phyloP scores from a whole-genome alignment of 805 yeast species.

The Hanseniaspora mollemarum region DNA sequence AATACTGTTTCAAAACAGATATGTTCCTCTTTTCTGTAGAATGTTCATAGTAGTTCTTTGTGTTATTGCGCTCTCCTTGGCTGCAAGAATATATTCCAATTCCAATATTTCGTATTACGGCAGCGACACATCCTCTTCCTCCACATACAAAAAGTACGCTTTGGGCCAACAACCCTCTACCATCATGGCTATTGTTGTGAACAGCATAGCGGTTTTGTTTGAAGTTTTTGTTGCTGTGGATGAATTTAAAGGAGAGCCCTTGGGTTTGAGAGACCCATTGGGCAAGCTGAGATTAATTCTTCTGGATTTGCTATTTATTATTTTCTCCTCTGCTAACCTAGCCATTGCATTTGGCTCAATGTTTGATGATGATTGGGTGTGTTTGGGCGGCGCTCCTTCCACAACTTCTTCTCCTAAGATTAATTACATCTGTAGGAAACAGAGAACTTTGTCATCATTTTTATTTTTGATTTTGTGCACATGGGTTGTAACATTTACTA shows the following conservation, averaged over 20 bases:
- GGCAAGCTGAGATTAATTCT: constrained; percentile 72
- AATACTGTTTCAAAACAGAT: constrained; percentile 60
- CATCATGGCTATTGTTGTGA: constrained; percentile 82
- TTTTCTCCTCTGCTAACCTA: constrained; percentile 77
- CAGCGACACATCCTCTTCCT: constrained; percentile 4
- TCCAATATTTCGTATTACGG: constrained; percentile 22
- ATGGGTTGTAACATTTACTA: constrained; percentile 79
- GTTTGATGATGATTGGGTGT: constrained; percentile 75
- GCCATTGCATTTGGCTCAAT: constrained; percentile 77
- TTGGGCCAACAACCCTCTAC: constrained; percentile 77
- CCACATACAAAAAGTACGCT: constrained; percentile 18
- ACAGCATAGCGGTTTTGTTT: constrained; percentile 65
- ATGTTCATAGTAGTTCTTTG: constrained; percentile 48
- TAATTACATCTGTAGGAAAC: constrained; percentile 58
- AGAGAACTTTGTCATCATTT: constrained; percentile 66
- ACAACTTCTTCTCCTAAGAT: constrained; percentile 29
- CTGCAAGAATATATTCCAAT: constrained; percentile 44
- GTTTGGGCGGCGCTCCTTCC: constrained; percentile 28
- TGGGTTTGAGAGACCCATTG: constrained; percentile 76
- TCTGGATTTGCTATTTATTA: constrained; percentile 76
- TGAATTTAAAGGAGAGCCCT: constrained; percentile 83
- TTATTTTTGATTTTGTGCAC: constrained; percentile 59
- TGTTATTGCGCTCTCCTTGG: constrained; percentile 58
- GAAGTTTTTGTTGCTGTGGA: constrained; percentile 74
- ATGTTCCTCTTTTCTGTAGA: constrained; percentile 68